Conservation (phyloP, 2,329 filamentous ascomycete genomes). For the Fusarium tricinctum region DNA sequence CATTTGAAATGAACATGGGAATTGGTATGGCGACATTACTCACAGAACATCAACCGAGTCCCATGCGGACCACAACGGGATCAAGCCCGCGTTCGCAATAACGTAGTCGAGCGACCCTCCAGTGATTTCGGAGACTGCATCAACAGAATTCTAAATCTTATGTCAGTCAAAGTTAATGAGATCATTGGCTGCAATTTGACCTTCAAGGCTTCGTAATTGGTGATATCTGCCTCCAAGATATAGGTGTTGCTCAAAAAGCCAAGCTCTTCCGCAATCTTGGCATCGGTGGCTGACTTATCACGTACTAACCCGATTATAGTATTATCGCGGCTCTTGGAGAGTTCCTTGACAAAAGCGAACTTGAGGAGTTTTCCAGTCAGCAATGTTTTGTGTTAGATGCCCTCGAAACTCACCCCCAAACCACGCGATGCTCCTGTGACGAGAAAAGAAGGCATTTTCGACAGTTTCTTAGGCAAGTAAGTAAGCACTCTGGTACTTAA, state of each 20-base stretch:
- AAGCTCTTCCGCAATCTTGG: not conserved
- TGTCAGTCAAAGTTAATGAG: not conserved
- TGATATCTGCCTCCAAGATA: not conserved
- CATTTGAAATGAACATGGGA: not conserved
- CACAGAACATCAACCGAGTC: not conserved
- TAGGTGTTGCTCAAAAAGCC: not conserved
- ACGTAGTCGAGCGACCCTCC: not conserved
- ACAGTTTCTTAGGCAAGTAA: not conserved
- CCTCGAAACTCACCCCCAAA: not conserved
- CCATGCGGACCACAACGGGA: not conserved
- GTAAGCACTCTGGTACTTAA: too few species aligned
- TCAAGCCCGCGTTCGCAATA: not conserved
- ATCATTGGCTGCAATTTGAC: not conserved
- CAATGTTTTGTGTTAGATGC: accelerated
- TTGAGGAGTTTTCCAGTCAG: not conserved
- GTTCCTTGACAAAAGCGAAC: not conserved
- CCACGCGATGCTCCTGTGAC: slow-evolving; percentile 4
- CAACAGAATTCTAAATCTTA: accelerated
- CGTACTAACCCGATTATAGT: not conserved
- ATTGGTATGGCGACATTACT: not conserved
- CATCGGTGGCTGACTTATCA: not conserved
- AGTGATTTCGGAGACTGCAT: not conserved
- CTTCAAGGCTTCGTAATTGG: not conserved
- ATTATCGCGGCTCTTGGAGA: not conserved
- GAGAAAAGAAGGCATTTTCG: not conserved